Base-by-base conservation (phyloP, 805 yeast species). In the Torulaspora quercuum region DNA sequence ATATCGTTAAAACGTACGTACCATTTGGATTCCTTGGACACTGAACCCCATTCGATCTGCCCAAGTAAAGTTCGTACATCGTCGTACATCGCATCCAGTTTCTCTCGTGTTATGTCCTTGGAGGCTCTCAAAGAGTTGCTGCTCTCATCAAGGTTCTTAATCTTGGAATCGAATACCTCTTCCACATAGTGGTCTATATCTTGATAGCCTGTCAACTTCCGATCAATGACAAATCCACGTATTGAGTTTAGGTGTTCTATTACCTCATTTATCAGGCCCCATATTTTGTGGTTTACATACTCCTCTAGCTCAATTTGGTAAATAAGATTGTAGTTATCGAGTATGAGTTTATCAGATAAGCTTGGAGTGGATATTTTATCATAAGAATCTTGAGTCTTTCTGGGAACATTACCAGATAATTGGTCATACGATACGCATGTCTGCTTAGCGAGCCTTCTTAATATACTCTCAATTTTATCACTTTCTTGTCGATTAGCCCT, bases 271-370 rank as follows among this genome's bases (percentile, higher is more conserved):
- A 58, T 53, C 9, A 58, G 40, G 7, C 31, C 25, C 44, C 53
- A 42, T 9, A 57, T 41, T 33, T 53, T 53, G 16, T 31, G 40
- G 34, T 54, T 48, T 17, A 57, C 37, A 32, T 52, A 59, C 33
- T 56, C 60, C 20, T 54, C 53, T 25, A 54, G 50, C 35, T 57
- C 55, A 27, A 59, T 57, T 29, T 55, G 49, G 29, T 55, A 56
- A 5, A 59, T 25, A 4, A 58, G 33, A 11, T 42, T 31, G 34
- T 50, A 58, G 32, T 59, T 59, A 29, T 54, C 60, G 26, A 38
- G 34, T 3, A 52, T 43, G 17, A 59, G 37, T 25, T 15, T 23
- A 11, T 54, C 53, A 11, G 38, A 42, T 22, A 49, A 48, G 4
- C 42, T 24, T 1, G 48, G 44, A 11, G 24, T 25, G 7, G 43